A percentile compares a stretch with the other conserved stretches of the same genome.
Evolutionary conservation across 257 asterid genomes (phyloP).

Genomic region (Asclepias syriaca): DNA sequence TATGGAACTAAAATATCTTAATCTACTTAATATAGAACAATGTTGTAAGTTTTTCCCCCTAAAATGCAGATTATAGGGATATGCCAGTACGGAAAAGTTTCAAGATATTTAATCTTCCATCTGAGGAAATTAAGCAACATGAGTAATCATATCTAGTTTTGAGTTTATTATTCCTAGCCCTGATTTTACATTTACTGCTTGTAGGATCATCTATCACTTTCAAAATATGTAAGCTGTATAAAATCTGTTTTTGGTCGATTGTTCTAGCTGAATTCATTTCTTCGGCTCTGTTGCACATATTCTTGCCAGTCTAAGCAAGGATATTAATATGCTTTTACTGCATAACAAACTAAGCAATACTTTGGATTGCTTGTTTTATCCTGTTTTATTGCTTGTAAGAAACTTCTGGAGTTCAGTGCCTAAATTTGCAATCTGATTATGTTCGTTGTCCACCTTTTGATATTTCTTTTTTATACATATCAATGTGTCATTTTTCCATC

Average conservation of each 20-base stretch:
- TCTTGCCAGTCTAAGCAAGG: background rate
- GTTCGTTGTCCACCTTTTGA: background rate
- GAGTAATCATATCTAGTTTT: background rate
- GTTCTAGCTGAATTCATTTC: background rate
- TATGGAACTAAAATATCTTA: conserved; percentile 3
- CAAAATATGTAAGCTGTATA: background rate
- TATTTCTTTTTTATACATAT: background rate
- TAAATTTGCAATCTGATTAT: background rate
- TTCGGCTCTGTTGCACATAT: background rate
- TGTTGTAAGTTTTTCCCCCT: conserved; percentile 1
- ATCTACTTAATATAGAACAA: background rate
- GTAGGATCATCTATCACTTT: background rate
- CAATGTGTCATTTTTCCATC: conserved; percentile 11
- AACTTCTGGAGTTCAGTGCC: conserved; percentile 10
- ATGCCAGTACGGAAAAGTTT: background rate
- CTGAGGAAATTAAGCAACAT: background rate
- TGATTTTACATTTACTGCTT: background rate
- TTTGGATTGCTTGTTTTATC: background rate
- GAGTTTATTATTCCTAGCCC: background rate
- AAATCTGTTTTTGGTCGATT: background rate
- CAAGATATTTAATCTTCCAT: background rate
- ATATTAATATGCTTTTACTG: background rate
- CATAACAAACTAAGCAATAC: background rate
- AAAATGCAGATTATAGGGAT: conserved; percentile 3
- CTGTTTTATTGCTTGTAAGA: background rate